Evolutionary conservation across 148 eudicot genomes (phyloP), one percentile per base, ranked within the genome.

Genomic region (Rhododendron henanense): DNA sequence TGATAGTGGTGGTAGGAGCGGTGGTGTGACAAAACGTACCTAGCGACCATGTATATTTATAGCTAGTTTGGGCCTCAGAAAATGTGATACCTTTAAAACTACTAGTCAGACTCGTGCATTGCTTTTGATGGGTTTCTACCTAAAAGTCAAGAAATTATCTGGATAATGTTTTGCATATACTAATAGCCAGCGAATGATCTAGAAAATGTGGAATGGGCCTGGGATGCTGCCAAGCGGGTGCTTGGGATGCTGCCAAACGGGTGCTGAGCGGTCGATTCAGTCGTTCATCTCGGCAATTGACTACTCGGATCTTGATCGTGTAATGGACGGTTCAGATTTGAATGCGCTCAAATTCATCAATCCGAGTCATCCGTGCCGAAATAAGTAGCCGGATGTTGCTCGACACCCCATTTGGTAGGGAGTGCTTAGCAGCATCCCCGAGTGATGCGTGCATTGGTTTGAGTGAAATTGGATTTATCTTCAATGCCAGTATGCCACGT

Each of bases 131-230:
- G 85, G 61, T 83, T 10, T 6, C 35, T 5, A 83, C 78, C 76
- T 69, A 83, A 44, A n/a, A 83, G 48, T 83, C 85, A 83, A 71
- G 51, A n/a, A 15, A 83, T 23, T 3, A 25, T 83, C 25, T 3
- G 45, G 85, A 67, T 83, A 83, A 82, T 19, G 50, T 41, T n/a
- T 65, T 65, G 31, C 35, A 25, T 67, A 67, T 25, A 8, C 28
- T 10, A 14, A 71, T 31, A 67, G 74, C 39, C 18, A 31, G 19
- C 39, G 76, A 71, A 71, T 31, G 39, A 71, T 71, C 39, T 69
- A 28, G 75, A 69, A 10, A 28, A 13, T 69, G 10, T 6, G 45
- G 45, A 41, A 41, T 41, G 44, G 41, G 41, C 41, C 41, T 39
- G 41, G 41, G 4, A 31, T 31, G 31, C 0, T 31, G 45, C 0